Evolutionary conservation across 257 asterid species (phyloP), one percentile per base, ranked within the genome.

Genomic region (Solanum tarapatanum): DNA sequence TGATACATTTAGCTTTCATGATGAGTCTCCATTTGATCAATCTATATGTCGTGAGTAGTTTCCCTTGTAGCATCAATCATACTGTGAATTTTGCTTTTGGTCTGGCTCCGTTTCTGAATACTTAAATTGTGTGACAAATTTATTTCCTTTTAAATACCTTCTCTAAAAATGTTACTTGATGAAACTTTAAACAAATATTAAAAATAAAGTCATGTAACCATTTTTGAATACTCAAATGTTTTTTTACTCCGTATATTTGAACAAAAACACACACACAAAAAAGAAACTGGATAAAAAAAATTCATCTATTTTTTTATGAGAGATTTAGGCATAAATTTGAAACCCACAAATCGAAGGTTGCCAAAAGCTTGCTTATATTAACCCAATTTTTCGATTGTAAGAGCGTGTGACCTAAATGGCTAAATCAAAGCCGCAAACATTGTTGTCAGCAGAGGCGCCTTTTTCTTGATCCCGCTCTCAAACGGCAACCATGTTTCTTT

Each of bases 401-500:
- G 8, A 58, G 4, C 28, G 5, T n/a, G 32, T 62, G 14, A 70
- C 77, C 77, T 30, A 70, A 70, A 32, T 30, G 77, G 13, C 41
- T 32, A 5, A 26, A 77, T 14, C 41, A 48, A 82, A 17, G 41
- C 69, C 30, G 85, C 28, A 80, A 80, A 28, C 28, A 16, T 16
- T 80, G 68, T 80, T 28, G 68, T 64, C 68, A 28, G 1, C 19
- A 5, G 68, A 84, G 87, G 60, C 24, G 77, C 36, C 88, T 86
- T 89, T 74, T 84, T 35, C 69, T 85, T 70, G 32, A 43, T 86
- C 75, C 9, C 84, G 9, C 87, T 66, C 69, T 77, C 23, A 23
- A 84, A 88, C 88, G 87, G 86, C 68, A 83, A 87, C 28, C 90
- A 87, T 90, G 90, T 87, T 41, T 86, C 86, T 35, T 35, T 79